Evolutionary conservation across 202 grass and related monocot species (phyloP).

Genomic region (Musa balbisiana): DNA sequence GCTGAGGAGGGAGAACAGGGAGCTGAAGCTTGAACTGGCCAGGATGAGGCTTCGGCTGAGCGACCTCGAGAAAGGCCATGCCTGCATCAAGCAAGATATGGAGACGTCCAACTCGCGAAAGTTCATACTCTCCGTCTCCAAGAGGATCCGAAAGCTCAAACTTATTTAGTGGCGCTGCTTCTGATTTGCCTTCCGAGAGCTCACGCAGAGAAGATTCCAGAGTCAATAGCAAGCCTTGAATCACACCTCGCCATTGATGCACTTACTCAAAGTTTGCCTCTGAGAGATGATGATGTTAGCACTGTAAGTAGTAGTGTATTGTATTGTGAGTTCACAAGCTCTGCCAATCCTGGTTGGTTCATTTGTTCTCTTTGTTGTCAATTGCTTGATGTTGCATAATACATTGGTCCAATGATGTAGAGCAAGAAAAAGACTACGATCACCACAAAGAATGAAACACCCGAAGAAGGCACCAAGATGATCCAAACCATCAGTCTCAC

Average conservation of each 20-base stretch:
- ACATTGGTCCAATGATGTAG: too few species aligned
- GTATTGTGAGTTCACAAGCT: too few species aligned
- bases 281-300: too few species aligned
- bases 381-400: too few species aligned
- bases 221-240: neutral
- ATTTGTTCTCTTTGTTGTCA: too few species aligned
- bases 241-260: neutral
- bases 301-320: too few species aligned
- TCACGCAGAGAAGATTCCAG: neutral
- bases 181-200: neutral
- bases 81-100: conserved; percentile 14
- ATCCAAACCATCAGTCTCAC: too few species aligned
- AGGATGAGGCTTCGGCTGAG: conserved; percentile 16
- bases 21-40: conserved; percentile 20
- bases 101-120: conserved; percentile 10
- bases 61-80: conserved; percentile 15
- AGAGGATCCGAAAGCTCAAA: conserved; percentile 8
- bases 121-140: neutral
- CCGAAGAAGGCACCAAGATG: too few species aligned
- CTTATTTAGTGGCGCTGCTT: conserved; percentile 1
- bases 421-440: too few species aligned
- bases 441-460: too few species aligned
- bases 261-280: too few species aligned
- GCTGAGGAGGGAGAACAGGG: conserved; percentile 15
- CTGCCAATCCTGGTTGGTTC: too few species aligned